Percentiles rank a stretch among this genome's conserved stretches.
Conservation (phyloP, 1,284 basidiomycete genomes). For the Ceratobasidium sp. region DNA sequence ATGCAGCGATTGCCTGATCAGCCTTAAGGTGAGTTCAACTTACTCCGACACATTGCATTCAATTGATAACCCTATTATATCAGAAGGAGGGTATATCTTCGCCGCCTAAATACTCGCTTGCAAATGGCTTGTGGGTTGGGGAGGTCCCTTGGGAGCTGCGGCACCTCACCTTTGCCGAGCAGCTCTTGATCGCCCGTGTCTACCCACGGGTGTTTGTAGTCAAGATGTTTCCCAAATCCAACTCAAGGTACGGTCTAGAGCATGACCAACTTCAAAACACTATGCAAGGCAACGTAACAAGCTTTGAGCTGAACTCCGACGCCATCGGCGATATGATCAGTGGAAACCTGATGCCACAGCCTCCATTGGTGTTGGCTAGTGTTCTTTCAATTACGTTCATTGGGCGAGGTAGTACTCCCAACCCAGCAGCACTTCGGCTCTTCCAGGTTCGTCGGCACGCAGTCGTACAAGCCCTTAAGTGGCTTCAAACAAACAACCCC, state of each 20-base stretch:
- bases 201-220: conserved; percentile 55
- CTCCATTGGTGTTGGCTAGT: conserved; percentile 54
- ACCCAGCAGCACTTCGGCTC: conserved; percentile 51
- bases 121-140: conserved; percentile 59
- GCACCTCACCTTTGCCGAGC: conserved; percentile 54
- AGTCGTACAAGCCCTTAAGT: conserved; percentile 50
- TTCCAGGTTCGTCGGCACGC: conserved; percentile 53
- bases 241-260: conserved; percentile 33
- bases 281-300: conserved; percentile 58
- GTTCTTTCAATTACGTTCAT: conserved; percentile 57
- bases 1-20: not conserved
- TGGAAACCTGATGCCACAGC: conserved; percentile 57
- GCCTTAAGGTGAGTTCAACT: not conserved
- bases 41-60: no score
- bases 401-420: conserved; percentile 54
- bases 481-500: conserved; percentile 30
- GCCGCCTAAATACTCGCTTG: conserved; percentile 53
- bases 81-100: not conserved
- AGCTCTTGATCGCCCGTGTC: conserved; percentile 53
- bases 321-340: conserved; percentile 55
- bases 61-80: no score
- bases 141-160: conserved; percentile 52
- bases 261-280: conserved; percentile 51
- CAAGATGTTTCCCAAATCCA: conserved; percentile 55
- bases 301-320: conserved; percentile 53